These are phyloP conservation scores for Incumbomyces lentus DNA, from an alignment of 2,329 filamentous ascomycete species.

Conservation along the genomic window DNA sequence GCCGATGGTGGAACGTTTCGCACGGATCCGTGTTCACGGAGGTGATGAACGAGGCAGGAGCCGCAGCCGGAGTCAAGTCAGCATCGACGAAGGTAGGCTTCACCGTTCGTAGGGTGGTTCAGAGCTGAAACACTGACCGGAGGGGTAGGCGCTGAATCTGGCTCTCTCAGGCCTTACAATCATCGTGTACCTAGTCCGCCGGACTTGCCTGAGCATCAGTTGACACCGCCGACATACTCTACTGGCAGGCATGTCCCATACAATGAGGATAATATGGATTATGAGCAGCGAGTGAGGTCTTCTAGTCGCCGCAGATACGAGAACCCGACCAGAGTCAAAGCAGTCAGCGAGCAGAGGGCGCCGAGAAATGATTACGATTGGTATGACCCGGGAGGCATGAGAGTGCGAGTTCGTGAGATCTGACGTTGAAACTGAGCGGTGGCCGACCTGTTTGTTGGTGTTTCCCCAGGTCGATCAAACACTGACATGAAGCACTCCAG, in stretches of 20 bases:
- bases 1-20: not conserved
- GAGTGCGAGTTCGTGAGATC: slow-evolving; percentile 19
- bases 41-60: not conserved
- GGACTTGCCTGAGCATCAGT: slow-evolving; percentile 6
- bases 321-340: not conserved
- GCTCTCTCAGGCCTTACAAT: not conserved
- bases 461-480: not conserved
- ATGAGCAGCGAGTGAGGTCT: not conserved
- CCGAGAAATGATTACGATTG: slow-evolving; percentile 16
- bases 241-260: not conserved
- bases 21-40: slow-evolving; percentile 1
- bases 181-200: not conserved
- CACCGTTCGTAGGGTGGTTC: not conserved
- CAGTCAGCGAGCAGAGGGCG: not conserved
- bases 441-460: not conserved
- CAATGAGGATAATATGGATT: not conserved
- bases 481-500: not conserved
- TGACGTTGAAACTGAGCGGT: slow-evolving; percentile 3
- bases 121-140: not conserved
- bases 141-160: not conserved
- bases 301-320: not conserved
- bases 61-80: not conserved
- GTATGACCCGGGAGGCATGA: slow-evolving; percentile 17
- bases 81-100: slow-evolving; percentile 6
- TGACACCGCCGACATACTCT: not conserved